Evolutionary conservation across 2,329 filamentous ascomycete genomes (phyloP).

Genomic region (Cladosporium sphaerospermum): DNA sequence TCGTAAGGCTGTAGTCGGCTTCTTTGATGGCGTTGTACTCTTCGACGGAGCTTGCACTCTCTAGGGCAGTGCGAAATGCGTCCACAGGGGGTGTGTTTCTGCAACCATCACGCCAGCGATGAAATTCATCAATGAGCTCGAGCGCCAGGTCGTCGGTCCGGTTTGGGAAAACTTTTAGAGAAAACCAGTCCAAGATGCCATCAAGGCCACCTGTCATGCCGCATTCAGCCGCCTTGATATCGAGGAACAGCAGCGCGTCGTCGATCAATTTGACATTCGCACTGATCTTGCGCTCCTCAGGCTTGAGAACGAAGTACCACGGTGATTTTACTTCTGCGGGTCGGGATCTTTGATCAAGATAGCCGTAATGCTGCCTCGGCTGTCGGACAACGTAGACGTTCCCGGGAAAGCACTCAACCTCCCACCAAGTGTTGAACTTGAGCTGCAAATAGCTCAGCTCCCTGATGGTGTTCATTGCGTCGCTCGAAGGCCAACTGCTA

Average conservation of each 20-base stretch:
- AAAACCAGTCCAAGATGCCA: not conserved
- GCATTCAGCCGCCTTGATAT: not conserved
- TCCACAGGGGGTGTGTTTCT: not conserved
- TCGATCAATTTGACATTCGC: not conserved
- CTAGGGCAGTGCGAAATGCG: not conserved
- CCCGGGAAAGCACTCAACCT: not conserved
- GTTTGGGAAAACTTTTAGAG: not conserved
- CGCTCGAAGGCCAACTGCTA: conserved; percentile 3
- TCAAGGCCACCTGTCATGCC: not conserved
- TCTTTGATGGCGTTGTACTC: conserved; percentile 1
- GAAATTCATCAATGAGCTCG: conserved; percentile 1
- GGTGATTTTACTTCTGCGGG: not conserved
- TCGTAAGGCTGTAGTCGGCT: conserved; percentile 1
- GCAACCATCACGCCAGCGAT: conserved; percentile 1
- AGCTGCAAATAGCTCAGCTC: conserved; percentile 1
- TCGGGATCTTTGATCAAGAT: not conserved
- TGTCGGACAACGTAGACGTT: not conserved
- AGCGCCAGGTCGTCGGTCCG: not conserved
- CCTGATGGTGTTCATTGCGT: not conserved
- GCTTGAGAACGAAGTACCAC: not conserved
- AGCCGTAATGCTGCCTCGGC: not conserved
- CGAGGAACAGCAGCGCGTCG: conserved; percentile 5
- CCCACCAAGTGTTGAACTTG: conserved; percentile 8
- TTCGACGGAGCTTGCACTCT: not conserved
- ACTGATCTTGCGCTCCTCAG: conserved; percentile 1